Evolutionary conservation across 2,329 filamentous ascomycete genomes (phyloP).

Genomic region (Cladophialophora exuberans): DNA sequence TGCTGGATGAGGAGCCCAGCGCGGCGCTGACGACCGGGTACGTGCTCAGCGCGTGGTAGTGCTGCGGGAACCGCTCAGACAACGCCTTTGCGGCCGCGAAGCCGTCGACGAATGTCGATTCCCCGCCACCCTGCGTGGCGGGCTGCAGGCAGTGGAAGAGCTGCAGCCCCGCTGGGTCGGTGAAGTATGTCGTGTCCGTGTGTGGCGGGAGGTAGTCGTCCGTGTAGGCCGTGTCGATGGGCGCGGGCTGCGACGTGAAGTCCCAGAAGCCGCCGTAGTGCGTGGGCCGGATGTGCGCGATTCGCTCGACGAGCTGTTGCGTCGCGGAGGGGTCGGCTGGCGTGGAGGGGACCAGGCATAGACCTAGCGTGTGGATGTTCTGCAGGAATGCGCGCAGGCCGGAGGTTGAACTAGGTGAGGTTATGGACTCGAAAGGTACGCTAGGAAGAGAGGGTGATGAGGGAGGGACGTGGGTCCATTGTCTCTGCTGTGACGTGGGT

Average conservation of each 20-base stretch:
- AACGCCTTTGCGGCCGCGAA: slow-evolving; percentile 72
- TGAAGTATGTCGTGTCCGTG: slow-evolving; percentile 96
- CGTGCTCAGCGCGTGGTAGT: slow-evolving; percentile 61
- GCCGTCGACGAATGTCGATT: slow-evolving; percentile 82
- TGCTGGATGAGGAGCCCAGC: slow-evolving; percentile 79
- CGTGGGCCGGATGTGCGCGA: slow-evolving; percentile 84
- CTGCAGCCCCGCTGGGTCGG: slow-evolving; percentile 86
- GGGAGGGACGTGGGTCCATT: slow-evolving; percentile 23
- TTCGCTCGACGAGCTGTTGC: slow-evolving; percentile 73
- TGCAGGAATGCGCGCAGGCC: slow-evolving; percentile 27
- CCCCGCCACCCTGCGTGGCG: slow-evolving; percentile 57
- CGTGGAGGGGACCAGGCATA: slow-evolving; percentile 30
- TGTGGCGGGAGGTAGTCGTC: slow-evolving; percentile 80
- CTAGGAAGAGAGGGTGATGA: slow-evolving; percentile 19
- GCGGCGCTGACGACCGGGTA: slow-evolving; percentile 75
- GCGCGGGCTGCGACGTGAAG: slow-evolving; percentile 84
- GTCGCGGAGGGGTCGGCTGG: slow-evolving; percentile 64
- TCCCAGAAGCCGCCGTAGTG: slow-evolving; percentile 91
- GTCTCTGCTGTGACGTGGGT: slow-evolving; percentile 3
- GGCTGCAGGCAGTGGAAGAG: slow-evolving; percentile 68
- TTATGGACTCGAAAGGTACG: slow-evolving; percentile 63
- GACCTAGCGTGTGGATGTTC: slow-evolving; percentile 28
- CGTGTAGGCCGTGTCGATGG: slow-evolving; percentile 91
- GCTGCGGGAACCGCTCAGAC: slow-evolving; percentile 53
- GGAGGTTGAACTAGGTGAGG: slow-evolving; percentile 52